Conservation (phyloP, 257 asterid genomes). For the Eustoma russellianum region DNA sequence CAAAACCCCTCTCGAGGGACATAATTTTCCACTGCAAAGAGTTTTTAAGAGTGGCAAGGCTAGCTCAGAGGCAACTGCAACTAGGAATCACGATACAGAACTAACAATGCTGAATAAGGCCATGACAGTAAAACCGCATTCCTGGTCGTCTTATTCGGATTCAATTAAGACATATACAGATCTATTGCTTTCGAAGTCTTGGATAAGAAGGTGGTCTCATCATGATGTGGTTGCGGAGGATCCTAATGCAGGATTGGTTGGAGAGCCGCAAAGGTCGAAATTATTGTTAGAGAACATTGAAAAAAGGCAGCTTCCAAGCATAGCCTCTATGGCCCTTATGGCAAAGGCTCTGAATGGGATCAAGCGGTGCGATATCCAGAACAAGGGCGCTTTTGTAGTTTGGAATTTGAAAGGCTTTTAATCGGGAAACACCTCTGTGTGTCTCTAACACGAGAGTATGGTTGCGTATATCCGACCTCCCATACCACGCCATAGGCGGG, state of each 20-base stretch:
- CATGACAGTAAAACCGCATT: conserved; percentile 10
- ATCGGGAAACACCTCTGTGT: too few relatives aligned
- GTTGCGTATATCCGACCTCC: too few relatives aligned
- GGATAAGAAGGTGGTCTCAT: conserved; percentile 68
- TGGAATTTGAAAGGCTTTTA: conserved; percentile 49
- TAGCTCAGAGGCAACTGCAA: conserved; percentile 17
- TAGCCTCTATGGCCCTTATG: conserved; percentile 80
- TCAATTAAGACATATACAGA: conserved; percentile 15
- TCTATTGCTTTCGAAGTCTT: conserved; percentile 38
- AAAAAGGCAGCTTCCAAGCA: conserved; percentile 73
- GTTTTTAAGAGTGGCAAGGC: conserved; percentile 9
- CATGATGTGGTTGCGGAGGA: conserved; percentile 14
- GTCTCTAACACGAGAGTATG: too few relatives aligned
- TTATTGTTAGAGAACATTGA: conserved; percentile 26
- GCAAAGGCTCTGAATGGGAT: conserved; percentile 50
- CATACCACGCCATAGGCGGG: too few relatives aligned
- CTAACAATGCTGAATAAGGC: conserved; percentile 13
- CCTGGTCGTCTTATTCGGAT: conserved; percentile 10
- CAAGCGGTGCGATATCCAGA: conserved; percentile 41
- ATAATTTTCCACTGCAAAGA: conserved; percentile 11
- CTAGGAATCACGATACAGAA: conserved; percentile 20
- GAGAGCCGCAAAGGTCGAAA: conserved; percentile 41
- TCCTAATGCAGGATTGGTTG: conserved; percentile 26
- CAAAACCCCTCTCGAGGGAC: conserved; percentile 23
- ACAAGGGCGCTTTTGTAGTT: conserved; percentile 43